Conservation (phyloP, 2,329 filamentous ascomycete genomes). For the Ustulina deusta region DNA sequence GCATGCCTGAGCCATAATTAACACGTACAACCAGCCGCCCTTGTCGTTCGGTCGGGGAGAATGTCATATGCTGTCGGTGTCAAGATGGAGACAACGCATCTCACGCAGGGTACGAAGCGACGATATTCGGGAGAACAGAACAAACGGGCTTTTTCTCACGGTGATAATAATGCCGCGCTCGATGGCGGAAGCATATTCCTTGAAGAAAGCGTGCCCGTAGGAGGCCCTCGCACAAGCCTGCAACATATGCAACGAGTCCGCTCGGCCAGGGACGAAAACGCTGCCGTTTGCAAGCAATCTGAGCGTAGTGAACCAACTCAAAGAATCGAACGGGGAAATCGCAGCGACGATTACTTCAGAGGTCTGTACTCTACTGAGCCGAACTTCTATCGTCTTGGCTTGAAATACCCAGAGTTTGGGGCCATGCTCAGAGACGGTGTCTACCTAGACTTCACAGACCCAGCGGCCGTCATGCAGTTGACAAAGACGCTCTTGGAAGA, state of each 20-base stretch:
- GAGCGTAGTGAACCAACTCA: neutral
- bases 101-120: constrained; percentile 42
- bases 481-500: constrained; percentile 81
- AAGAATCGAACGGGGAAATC: neutral
- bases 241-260: neutral
- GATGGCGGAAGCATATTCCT: neutral
- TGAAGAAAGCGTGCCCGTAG: neutral
- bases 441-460: constrained; percentile 84
- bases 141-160: constrained; percentile 12
- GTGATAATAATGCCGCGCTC: constrained; percentile 1
- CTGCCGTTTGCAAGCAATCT: neutral
- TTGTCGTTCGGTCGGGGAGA: neutral
- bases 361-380: constrained; percentile 45
- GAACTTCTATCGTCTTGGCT: constrained; percentile 45
- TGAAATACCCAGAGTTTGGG: constrained; percentile 44
- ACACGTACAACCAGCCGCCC: neutral
- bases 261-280: neutral
- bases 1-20: neutral
- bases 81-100: constrained; percentile 25
- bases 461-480: constrained; percentile 80
- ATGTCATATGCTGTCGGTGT: neutral
- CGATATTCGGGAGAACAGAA: constrained; percentile 42
- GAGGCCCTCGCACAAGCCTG: neutral
- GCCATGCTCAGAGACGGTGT: constrained; percentile 46
- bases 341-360: constrained; percentile 44